Evolutionary conservation across 257 asterid genomes (phyloP).

Genomic region (Catharanthus roseus): DNA sequence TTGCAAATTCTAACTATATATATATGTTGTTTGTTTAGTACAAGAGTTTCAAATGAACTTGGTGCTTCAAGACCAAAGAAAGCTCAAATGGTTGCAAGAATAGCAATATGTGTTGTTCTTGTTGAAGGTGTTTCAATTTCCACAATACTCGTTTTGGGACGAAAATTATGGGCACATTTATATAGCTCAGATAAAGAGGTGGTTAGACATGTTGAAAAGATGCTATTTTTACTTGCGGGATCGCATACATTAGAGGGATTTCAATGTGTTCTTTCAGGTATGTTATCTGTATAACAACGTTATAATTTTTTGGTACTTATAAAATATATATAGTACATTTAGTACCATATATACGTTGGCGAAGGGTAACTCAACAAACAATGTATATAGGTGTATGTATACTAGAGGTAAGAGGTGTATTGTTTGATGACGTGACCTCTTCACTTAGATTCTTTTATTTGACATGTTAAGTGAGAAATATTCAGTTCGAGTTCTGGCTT

Average conservation of each 20-base stretch:
- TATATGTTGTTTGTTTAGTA: conserved; percentile 6
- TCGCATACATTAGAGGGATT: conserved; percentile 18
- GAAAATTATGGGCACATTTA: conserved; percentile 14
- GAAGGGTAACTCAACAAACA: too few relatives aligned
- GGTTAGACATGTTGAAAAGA: conserved; percentile 6
- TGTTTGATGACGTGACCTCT: too few relatives aligned
- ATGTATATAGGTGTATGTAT: too few relatives aligned
- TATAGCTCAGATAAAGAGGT: conserved; percentile 25
- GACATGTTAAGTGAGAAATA: too few relatives aligned
- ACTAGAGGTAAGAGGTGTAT: too few relatives aligned
- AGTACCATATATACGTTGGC: too few relatives aligned
- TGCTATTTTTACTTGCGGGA: conserved; percentile 19
- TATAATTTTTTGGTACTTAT: too few relatives aligned
- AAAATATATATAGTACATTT: too few relatives aligned
- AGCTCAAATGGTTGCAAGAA: conserved; percentile 8
- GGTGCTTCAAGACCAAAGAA: conserved; percentile 14
- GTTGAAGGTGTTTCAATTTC: conserved; percentile 1
- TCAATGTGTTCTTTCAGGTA: conserved; percentile 20
- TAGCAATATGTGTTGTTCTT: conserved; percentile 8
- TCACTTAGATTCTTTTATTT: too few relatives aligned
- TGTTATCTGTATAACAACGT: too few relatives aligned
- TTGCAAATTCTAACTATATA: too few relatives aligned
- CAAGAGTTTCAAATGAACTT: conserved; percentile 19
- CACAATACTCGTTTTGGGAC: background rate
- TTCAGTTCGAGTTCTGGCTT: too few relatives aligned